Percentiles rank a stretch among this genome's conserved stretches.
Conservation (phyloP, 2,329 filamentous ascomycete genomes). For the Pseudogymnoascus verrucosus region DNA sequence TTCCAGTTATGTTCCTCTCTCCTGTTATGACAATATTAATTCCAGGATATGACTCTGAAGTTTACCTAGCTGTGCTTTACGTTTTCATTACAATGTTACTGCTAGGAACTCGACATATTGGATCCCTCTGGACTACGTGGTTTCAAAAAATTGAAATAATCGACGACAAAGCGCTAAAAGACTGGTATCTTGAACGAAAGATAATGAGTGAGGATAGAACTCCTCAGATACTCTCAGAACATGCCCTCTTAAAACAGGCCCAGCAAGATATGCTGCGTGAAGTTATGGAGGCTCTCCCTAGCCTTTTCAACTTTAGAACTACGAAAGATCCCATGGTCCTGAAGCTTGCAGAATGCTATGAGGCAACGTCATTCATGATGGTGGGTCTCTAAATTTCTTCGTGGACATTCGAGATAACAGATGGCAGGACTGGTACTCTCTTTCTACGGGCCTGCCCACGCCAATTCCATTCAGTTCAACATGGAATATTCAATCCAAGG, state of each 20-base stretch:
- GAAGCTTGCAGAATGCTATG: constrained; percentile 39
- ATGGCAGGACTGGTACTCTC: constrained; percentile 38
- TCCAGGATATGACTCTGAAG: constrained; percentile 42
- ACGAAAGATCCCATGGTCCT: constrained; percentile 39
- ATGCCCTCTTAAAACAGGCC: constrained; percentile 39
- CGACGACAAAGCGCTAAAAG: constrained; percentile 40
- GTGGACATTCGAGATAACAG: no score
- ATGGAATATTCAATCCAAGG: constrained; percentile 50
- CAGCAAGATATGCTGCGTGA: constrained; percentile 37
- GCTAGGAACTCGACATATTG: constrained; percentile 44
- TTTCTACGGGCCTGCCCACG: constrained; percentile 39
- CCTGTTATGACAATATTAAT: constrained; percentile 48
- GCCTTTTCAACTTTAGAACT: constrained; percentile 34
- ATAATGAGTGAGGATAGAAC: no score
- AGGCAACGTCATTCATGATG: constrained; percentile 36
- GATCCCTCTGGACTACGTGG: constrained; percentile 53
- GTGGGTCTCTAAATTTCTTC: no score
- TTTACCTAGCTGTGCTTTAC: constrained; percentile 49
- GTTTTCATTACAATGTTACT: constrained; percentile 44
- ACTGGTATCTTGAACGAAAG: constrained; percentile 35
- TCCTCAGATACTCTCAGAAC: constrained; percentile 17
- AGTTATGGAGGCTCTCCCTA: constrained; percentile 37
- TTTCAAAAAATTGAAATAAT: constrained; percentile 41
- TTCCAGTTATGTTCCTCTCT: constrained; percentile 48
- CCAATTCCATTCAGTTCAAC: constrained; percentile 47